A percentile compares a stretch with the other conserved stretches of the same genome.
phyloP scores from a whole-genome alignment of 2,329 filamentous ascomycete species.

The Pyrenophora tritici-repentis region DNA sequence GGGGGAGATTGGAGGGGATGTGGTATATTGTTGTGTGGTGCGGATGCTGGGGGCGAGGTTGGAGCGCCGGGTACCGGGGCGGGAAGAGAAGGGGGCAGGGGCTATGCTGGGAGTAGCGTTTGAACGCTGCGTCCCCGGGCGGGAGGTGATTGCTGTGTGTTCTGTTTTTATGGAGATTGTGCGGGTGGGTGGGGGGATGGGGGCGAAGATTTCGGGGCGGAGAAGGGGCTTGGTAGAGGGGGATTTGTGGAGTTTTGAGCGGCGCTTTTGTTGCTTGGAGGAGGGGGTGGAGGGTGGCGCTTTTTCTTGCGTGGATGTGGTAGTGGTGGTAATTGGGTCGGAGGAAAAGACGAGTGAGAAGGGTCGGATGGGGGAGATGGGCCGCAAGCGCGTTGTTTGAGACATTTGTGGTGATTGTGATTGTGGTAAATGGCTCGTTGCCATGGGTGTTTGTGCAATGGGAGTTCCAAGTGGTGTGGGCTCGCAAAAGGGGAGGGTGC shows the following conservation, averaged over 20 bases:
- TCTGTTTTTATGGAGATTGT: neutral
- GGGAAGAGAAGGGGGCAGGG: neutral
- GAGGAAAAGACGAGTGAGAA: neutral
- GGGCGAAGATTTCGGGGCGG: constrained; percentile 2
- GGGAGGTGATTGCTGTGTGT: neutral
- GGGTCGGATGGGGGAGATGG: neutral
- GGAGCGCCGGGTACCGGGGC: neutral
- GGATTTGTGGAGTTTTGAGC: constrained; percentile 17
- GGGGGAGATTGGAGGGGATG: neutral
- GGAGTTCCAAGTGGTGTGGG: constrained; percentile 23
- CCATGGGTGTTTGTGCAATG: constrained; percentile 24
- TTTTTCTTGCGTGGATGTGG: neutral
- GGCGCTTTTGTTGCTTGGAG: neutral
- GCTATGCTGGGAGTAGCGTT: neutral
- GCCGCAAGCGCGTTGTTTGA: neutral
- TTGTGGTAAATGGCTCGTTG: constrained; percentile 13
- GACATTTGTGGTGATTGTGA: neutral
- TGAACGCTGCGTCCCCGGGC: neutral
- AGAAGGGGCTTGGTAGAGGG: constrained; percentile 15
- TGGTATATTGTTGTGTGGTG: neutral
- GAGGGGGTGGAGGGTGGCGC: no score
- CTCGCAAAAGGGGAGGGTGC: constrained; percentile 20
- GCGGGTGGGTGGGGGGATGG: neutral
- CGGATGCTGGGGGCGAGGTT: neutral
- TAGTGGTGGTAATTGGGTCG: neutral